Base-by-base conservation (phyloP, 441 rosid genomes). In the Populus tomentosa region DNA sequence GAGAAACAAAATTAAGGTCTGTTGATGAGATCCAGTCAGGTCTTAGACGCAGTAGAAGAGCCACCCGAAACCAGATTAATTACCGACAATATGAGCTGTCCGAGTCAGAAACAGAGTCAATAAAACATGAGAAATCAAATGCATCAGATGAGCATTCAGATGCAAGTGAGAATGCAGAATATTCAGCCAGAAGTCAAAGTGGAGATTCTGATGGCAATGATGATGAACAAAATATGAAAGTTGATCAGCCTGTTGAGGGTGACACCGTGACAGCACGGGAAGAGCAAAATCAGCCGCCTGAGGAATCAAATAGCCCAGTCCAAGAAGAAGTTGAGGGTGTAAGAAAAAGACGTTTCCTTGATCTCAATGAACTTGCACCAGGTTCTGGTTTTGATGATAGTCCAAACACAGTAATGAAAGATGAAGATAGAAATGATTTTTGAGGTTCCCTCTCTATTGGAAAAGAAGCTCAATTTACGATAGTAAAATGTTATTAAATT, bases 1-100 rank as follows among this genome's bases (percentile, higher is more conserved):
- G 97, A 84, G 95, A 90, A 84, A 83, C 94, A 53, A 96, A 90
- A 85, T 73, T 87, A 83, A 85, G 97, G 82, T 91, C 94, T 9
- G 93, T 90, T 64, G 90, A 79, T 79, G 90, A 89, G 77, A 82
- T 90, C 28, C 97, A 89, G 82, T 84, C 92, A 69, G 98, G 99
- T 84, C 85, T 96, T 73, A 90, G 99, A 81, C 98, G 98, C 68
- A 96, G 99, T 86, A 96, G 85, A 86, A 89, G 99, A 86, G 89
- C 98, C 61, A 90, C 94, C 7, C 83, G 92, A 74, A 92, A 88
- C 80, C 90, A 80, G 73, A 82, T 94, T 63, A 88, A 93, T 77
- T 96, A 96, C 83, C 87, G 83, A 77, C 97, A 93, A 70, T 92
- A 90, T 66, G 98, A 92, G 73, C 62, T 87, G 75, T 91, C 98